phyloP scores from a whole-genome alignment of 1,284 basidiomycete species.

The Thecaphora thlaspeos region DNA sequence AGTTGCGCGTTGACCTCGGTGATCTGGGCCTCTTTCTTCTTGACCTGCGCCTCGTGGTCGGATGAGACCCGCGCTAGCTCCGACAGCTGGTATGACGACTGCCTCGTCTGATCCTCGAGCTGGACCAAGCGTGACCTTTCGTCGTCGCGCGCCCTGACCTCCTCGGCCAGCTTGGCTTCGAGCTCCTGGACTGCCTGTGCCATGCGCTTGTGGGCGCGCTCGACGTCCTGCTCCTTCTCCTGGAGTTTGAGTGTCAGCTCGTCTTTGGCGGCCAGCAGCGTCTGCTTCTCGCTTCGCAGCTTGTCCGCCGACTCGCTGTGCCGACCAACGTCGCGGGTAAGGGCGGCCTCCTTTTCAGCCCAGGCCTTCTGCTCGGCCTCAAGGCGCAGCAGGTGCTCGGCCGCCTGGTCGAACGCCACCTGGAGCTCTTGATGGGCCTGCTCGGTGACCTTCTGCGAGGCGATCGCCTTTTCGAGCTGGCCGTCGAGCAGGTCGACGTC shows the following conservation, averaged over 20 bases:
- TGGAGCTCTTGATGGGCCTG: conserved; percentile 69
- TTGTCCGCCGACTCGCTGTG: conserved; percentile 32
- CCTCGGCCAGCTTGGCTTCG: conserved; percentile 70
- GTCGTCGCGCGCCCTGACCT: conserved; percentile 63
- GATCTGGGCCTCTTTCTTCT: conserved; percentile 75
- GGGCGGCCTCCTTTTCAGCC: conserved; percentile 63
- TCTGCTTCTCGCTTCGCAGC: conserved; percentile 31
- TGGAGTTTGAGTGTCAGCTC: conserved; percentile 71
- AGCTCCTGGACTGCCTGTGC: conserved; percentile 70
- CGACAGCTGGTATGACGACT: conserved; percentile 74
- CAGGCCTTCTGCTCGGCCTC: conserved; percentile 75
- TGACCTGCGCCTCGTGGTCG: conserved; percentile 75
- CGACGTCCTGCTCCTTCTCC: conserved; percentile 77
- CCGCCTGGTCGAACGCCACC: conserved; percentile 75
- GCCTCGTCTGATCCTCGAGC: conserved; percentile 41
- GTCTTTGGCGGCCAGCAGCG: conserved; percentile 62
- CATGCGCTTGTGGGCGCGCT: conserved; percentile 73
- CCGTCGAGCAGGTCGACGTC: conserved; percentile 83
- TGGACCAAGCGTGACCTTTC: conserved; percentile 33
- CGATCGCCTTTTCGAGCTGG: conserved; percentile 77
- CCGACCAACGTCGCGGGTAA: conserved; percentile 43
- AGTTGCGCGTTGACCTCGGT: conserved; percentile 66
- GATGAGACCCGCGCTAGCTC: conserved; percentile 75
- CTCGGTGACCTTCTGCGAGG: conserved; percentile 57
- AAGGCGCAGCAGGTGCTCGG: conserved; percentile 75